Conservation (phyloP, 2,329 filamentous ascomycete species). For the Hymenoscyphus scutula region DNA sequence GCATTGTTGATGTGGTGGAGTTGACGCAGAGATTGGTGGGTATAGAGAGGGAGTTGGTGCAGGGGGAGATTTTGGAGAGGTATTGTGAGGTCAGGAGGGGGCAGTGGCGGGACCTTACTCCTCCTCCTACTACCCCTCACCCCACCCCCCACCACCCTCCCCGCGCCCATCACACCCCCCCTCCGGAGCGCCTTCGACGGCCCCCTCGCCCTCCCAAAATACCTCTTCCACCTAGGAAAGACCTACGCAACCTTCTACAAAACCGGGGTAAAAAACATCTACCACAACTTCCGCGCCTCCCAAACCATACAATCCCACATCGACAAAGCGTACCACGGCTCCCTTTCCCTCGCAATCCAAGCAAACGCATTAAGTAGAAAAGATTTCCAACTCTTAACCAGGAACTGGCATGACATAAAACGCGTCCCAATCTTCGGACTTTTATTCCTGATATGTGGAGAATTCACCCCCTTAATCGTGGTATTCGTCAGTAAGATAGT, state of each 20-base stretch:
- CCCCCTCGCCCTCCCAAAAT: constrained; percentile 55
- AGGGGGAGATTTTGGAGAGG: too few relatives aligned
- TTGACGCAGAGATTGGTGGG: too few relatives aligned
- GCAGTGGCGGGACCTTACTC: too few relatives aligned
- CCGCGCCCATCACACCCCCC: constrained; percentile 37
- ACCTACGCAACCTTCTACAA: constrained; percentile 87
- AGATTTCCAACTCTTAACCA: constrained; percentile 66
- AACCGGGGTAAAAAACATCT: constrained; percentile 72
- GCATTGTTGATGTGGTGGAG: too few relatives aligned
- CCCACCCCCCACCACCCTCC: constrained; percentile 40
- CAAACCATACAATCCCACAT: constrained; percentile 48
- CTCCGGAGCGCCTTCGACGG: constrained; percentile 26
- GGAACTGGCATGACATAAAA: constrained; percentile 70
- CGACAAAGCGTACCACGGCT: constrained; percentile 39
- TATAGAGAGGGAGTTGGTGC: too few relatives aligned
- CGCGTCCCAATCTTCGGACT: constrained; percentile 76
- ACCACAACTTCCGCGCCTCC: constrained; percentile 57
- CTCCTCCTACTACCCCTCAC: too few relatives aligned
- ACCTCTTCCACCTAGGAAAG: constrained; percentile 51
- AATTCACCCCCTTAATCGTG: constrained; percentile 81
- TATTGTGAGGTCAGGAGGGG: too few relatives aligned
- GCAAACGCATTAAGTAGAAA: constrained; percentile 54
- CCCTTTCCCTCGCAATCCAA: constrained; percentile 35
- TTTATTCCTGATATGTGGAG: constrained; percentile 74
- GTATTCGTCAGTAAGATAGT: constrained; percentile 68